These are phyloP conservation scores for Neofusicoccum umdonicola DNA, from an alignment of 2,329 filamentous ascomycete genomes.

Conservation along the genomic window DNA sequence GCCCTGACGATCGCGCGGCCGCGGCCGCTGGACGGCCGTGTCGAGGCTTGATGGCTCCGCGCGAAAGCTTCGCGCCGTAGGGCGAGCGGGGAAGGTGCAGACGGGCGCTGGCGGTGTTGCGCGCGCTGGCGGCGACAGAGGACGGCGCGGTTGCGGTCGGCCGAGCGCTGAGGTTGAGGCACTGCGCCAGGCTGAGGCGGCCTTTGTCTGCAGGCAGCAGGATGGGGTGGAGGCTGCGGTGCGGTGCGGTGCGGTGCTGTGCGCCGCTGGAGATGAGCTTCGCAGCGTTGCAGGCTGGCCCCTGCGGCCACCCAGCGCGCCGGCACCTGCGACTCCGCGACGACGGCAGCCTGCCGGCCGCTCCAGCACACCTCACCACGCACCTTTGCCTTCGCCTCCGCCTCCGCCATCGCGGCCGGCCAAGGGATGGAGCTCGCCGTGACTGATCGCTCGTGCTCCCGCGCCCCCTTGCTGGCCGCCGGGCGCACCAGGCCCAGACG, in stretches of 20 bases:
- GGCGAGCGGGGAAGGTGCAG: neutral
- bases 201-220: neutral
- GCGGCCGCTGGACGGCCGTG: neutral
- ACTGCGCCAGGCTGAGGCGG: neutral
- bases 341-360: neutral
- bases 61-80: neutral
- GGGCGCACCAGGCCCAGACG: neutral
- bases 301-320: neutral
- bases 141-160: neutral
- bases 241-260: neutral
- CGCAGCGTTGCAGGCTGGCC: no score
- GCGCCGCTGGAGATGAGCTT: neutral
- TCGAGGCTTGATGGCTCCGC: neutral
- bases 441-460: conserved; percentile 2
- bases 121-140: neutral
- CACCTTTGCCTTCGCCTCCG: neutral
- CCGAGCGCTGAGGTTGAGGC: neutral
- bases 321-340: neutral
- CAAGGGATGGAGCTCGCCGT: neutral
- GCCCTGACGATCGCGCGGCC: neutral
- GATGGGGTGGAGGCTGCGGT: neutral
- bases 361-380: neutral
- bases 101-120: neutral
- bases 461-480: neutral
- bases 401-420: neutral